These are phyloP conservation scores for Nicotiana benthamiana DNA, from an alignment of 257 asterid species.

Conservation along the genomic window DNA sequence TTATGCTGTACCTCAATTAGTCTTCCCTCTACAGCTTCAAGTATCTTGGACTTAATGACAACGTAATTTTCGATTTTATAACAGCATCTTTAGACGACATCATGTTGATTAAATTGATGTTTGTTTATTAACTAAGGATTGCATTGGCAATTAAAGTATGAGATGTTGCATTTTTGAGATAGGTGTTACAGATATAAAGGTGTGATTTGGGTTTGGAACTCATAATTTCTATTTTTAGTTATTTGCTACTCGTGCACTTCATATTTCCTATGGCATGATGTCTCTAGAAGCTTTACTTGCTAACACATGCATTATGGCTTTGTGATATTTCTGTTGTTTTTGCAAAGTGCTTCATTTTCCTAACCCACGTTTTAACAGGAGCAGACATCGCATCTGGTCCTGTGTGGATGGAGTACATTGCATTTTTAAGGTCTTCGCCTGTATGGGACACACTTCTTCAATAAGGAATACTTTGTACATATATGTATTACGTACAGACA, in stretches of 20 bases:
- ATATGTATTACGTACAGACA: neutral
- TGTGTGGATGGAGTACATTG: conserved; percentile 88
- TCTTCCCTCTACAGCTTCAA: conserved; percentile 2
- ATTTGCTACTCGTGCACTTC: neutral
- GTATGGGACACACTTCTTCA: conserved; percentile 35
- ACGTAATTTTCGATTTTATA: neutral
- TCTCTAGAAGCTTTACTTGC: neutral
- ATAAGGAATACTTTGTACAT: neutral
- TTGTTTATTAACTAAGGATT: neutral
- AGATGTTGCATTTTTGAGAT: neutral
- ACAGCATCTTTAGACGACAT: neutral
- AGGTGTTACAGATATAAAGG: neutral
- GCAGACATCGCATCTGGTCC: conserved; percentile 92
- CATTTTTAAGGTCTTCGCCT: conserved; percentile 80
- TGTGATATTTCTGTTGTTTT: neutral
- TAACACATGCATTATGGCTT: neutral
- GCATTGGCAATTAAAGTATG: neutral
- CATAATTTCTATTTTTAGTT: neutral
- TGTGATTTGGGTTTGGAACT: neutral
- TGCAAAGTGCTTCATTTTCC: neutral
- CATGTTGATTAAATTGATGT: neutral
- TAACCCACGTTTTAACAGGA: conserved; percentile 44
- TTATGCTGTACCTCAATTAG: neutral
- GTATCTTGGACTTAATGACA: neutral
- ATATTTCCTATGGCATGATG: neutral